Base-by-base conservation (phyloP, 768 basidiomycete genomes). In the Strobilomyces echinocephalus region DNA sequence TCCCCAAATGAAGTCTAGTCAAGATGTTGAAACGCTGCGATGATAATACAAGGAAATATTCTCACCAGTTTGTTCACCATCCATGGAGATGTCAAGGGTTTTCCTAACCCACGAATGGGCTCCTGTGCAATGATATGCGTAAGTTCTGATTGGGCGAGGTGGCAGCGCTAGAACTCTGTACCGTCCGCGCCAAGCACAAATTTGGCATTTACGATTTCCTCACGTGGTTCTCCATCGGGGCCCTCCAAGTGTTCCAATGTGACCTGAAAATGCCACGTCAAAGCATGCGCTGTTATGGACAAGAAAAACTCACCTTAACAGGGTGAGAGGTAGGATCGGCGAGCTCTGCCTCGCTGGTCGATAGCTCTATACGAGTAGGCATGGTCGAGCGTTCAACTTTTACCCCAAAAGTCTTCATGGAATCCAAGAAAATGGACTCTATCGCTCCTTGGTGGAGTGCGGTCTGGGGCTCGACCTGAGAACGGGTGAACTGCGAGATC, bases 81-180 rank as follows among this genome's bases (percentile, higher is more conserved):
- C 81, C 87, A 91, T 86, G 5, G 70, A 63, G 47, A 91, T 84
- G 9, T 75, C 74, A 9, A 88, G 72, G 0, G 69, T 52, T 54
- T 87, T 88, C 24, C 90, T 79, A 21, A 91, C 86, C 87, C 88
- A 91, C 11, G 87, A 90, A 69, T 90, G 88, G 0, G 88, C 88
- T 6, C 87, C 85, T 87, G 60, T 40, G 41, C 14, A 44, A 31
- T 14, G 41, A 38, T 16, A 28, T 11, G 39, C 28, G n/a, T 65
- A 34, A 50, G 54, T n/a, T 38, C 15, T 18, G 15, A 30, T 12
- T 30, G 42, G 4, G 21, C 24, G n/a, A 38, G 16, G 21, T 6
- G 44, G 24, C 24, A 24, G 24, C 34, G 48, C 26, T 26, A 42
- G 43, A 7, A 10, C 43, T 31, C 54, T 73, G 43, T 62, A 80